phyloP scores from a whole-genome alignment of 2,329 filamentous ascomycete genomes.

The Bertia moriformis region DNA sequence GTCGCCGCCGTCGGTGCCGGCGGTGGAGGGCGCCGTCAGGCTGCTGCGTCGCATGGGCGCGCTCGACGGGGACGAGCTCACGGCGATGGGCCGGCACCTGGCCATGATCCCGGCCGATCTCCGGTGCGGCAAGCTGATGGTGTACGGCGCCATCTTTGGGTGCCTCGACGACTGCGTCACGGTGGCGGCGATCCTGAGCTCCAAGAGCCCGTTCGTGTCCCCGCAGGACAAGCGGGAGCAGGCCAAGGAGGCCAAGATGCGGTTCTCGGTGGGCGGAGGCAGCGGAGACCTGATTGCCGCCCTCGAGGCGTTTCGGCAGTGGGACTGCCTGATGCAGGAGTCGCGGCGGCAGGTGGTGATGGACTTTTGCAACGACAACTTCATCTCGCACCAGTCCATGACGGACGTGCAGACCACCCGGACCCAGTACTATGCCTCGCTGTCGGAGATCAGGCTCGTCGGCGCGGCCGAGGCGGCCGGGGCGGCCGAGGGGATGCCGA shows the following conservation, averaged over 20 bases:
- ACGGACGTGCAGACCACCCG: constrained; percentile 79
- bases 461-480: constrained; percentile 18
- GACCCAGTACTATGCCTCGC: constrained; percentile 69
- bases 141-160: constrained; percentile 85
- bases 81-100: constrained; percentile 81
- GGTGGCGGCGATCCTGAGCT: constrained; percentile 83
- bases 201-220: constrained; percentile 72
- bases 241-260: constrained; percentile 59
- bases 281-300: constrained; percentile 86
- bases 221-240: constrained; percentile 73
- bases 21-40: constrained; percentile 72
- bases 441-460: constrained; percentile 75
- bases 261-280: constrained; percentile 48
- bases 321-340: constrained; percentile 52
- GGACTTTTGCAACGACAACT: constrained; percentile 72
- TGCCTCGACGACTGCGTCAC: constrained; percentile 80
- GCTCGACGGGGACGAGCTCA: constrained; percentile 71
- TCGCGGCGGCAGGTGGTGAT: constrained; percentile 49
- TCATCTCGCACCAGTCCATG: constrained; percentile 69
- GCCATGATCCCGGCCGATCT: constrained; percentile 89
- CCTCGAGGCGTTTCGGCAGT: constrained; percentile 68
- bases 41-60: constrained; percentile 77
- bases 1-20: constrained; percentile 72
- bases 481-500: constrained; percentile 14
- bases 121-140: constrained; percentile 83